Evolutionary conservation across 208 protist genomes (phyloP).

Genomic region (Crithidia sp.): DNA sequence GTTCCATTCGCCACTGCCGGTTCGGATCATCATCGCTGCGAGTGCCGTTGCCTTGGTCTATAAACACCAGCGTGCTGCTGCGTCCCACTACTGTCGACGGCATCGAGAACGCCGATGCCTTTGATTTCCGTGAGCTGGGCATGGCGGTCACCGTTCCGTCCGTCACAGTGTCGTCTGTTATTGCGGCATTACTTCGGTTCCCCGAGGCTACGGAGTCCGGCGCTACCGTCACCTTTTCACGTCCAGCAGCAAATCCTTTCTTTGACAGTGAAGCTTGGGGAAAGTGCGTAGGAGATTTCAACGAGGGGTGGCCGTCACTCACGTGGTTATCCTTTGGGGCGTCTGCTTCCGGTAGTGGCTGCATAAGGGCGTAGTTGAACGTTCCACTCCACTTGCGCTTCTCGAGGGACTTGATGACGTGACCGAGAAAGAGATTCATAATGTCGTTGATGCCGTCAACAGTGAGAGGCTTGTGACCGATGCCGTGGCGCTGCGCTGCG

Average conservation of each 20-base stretch:
- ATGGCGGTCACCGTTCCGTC: background rate
- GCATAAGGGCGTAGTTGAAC: constrained; percentile 21
- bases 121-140: background rate
- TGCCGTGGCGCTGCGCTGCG: constrained; percentile 16
- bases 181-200: background rate
- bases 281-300: background rate
- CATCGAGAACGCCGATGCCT: background rate
- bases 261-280: background rate
- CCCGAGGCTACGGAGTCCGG: background rate
- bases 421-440: constrained; percentile 30
- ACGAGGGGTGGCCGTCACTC: background rate
- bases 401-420: constrained; percentile 27
- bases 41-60: background rate
- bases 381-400: constrained; percentile 28
- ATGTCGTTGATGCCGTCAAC: constrained; percentile 20
- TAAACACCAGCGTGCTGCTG: constrained; percentile 5
- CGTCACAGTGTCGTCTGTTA: background rate
- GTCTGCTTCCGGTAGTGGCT: background rate
- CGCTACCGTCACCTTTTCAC: background rate
- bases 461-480: constrained; percentile 29
- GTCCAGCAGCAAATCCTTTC: background rate
- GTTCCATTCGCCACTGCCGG: constrained; percentile 11
- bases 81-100: background rate
- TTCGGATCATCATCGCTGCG: constrained; percentile 4
- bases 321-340: background rate